Conservation (phyloP, 306 rosid genomes). For the Phaseolus lunatus region DNA sequence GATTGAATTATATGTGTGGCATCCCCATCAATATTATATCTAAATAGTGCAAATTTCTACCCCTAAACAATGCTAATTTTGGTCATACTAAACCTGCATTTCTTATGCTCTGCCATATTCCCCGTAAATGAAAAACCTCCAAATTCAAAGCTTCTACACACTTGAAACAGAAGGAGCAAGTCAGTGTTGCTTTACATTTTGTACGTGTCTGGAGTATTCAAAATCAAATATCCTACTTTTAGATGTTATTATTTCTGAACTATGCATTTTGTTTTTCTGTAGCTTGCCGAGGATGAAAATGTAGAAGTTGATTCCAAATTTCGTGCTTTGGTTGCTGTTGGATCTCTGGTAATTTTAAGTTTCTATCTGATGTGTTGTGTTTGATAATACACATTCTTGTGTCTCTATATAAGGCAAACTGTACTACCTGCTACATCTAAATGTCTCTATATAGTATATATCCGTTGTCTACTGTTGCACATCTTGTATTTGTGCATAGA, state of each 20-base stretch:
- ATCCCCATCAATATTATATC: slow-evolving; percentile 21
- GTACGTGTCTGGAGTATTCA: slow-evolving; percentile 1
- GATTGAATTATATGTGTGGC: slow-evolving; percentile 3
- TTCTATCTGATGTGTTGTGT: slow-evolving; percentile 12
- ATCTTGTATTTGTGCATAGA: not conserved
- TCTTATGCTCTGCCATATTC: not conserved
- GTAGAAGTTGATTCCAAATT: slow-evolving; percentile 78
- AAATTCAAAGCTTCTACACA: slow-evolving; percentile 9
- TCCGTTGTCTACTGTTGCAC: not conserved
- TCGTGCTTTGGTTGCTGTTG: slow-evolving; percentile 93
- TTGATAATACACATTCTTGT: slow-evolving; percentile 4
- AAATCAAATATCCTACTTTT: slow-evolving; percentile 22
- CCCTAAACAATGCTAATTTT: slow-evolving; percentile 5
- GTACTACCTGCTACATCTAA: slow-evolving; percentile 17
- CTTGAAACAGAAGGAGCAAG: not conserved
- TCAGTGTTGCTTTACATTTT: slow-evolving; percentile 18
- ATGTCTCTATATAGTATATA: not conserved
- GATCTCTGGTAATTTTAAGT: slow-evolving; percentile 74
- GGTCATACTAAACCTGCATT: slow-evolving; percentile 19
- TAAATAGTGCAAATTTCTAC: slow-evolving; percentile 8
- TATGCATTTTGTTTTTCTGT: slow-evolving; percentile 26
- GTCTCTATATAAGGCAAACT: slow-evolving; percentile 18
- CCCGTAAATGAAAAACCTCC: slow-evolving; percentile 1
- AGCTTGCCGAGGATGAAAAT: slow-evolving; percentile 80
- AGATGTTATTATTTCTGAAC: slow-evolving; percentile 22